Percentiles rank a stretch among this genome's conserved stretches.
Conservation (phyloP, 345 rosid genomes). For the Salix suchowensis region DNA sequence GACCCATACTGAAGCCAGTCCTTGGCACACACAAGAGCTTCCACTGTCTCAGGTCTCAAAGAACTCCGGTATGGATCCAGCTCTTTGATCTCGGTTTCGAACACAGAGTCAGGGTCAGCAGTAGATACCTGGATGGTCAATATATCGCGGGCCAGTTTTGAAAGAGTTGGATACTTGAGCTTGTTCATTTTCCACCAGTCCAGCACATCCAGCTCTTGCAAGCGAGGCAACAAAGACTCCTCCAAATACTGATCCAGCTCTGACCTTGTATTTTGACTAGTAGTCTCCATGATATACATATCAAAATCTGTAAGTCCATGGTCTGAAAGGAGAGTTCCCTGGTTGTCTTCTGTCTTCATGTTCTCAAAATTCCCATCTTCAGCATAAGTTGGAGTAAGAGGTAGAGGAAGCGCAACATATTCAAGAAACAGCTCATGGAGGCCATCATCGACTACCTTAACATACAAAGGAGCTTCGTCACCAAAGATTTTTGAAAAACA, state of each 20-base stretch:
- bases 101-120: constrained; percentile 50
- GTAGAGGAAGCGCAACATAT: constrained; percentile 67
- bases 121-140: constrained; percentile 60
- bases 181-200: constrained; percentile 94
- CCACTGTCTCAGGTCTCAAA: constrained; percentile 76
- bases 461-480: constrained; percentile 57
- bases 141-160: constrained; percentile 82
- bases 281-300: constrained; percentile 69
- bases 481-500: constrained; percentile 80
- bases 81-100: constrained; percentile 50
- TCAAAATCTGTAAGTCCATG: constrained; percentile 85
- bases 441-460: constrained; percentile 73
- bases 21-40: constrained; percentile 87
- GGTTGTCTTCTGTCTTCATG: constrained; percentile 33
- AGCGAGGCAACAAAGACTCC: constrained; percentile 71
- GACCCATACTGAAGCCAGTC: constrained; percentile 67
- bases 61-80: constrained; percentile 69
- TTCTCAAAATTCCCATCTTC: constrained; percentile 43
- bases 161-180: constrained; percentile 74
- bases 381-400: constrained; percentile 53
- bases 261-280: constrained; percentile 59
- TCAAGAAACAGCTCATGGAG: constrained; percentile 77
- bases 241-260: constrained; percentile 88
- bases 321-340: constrained; percentile 42
- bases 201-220: constrained; percentile 67